Conservation (phyloP, 208 protist species). For the Leishmania tarentolae region DNA sequence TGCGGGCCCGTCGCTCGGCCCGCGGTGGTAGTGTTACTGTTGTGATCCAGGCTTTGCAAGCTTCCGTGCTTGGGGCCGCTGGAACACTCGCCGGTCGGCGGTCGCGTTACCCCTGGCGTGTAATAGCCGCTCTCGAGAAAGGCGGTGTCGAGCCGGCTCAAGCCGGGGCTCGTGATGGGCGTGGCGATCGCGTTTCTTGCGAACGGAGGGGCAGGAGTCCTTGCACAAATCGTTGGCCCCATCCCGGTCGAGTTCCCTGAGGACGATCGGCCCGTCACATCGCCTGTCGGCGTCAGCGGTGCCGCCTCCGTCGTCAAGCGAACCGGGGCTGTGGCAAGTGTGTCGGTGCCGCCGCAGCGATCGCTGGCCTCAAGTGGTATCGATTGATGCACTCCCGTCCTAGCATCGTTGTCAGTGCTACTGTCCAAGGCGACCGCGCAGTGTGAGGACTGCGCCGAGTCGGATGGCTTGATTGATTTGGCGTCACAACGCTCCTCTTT, state of each 20-base stretch:
- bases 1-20: slow-evolving; percentile 16
- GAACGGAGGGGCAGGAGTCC: neutral
- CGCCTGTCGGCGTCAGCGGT: neutral
- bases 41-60: slow-evolving; percentile 1
- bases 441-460: neutral
- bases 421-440: too few relatives aligned
- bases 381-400: neutral
- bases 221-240: neutral
- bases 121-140: neutral
- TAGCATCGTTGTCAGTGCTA: neutral
- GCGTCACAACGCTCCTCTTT: neutral
- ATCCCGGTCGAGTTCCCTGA: neutral
- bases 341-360: neutral
- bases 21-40: slow-evolving; percentile 13
- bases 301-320: neutral
- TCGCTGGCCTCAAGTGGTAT: neutral
- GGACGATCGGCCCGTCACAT: neutral
- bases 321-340: neutral
- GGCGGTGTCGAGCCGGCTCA: neutral
- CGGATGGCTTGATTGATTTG: neutral
- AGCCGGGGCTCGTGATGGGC: neutral
- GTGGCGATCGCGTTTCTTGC: neutral
- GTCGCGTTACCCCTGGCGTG: neutral
- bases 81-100: neutral
- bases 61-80: slow-evolving; percentile 3